A percentile compares a stretch with the other conserved stretches of the same genome.
Evolutionary conservation across 257 asterid species (phyloP).

Genomic region (Solanum tarapatanum): DNA sequence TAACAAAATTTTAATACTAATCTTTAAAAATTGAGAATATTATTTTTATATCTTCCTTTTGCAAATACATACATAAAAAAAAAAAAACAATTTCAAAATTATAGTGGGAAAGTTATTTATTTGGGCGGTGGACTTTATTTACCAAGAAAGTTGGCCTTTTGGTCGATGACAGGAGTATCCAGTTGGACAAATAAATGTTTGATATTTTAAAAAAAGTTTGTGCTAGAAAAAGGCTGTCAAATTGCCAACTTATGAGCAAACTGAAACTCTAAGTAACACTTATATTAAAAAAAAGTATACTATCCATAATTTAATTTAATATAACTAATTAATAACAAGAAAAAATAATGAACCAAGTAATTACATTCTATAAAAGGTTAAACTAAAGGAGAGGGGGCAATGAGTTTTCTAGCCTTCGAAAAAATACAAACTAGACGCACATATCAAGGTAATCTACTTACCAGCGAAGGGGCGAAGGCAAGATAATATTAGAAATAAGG

Average conservation of each 20-base stretch:
- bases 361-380: too few species aligned
- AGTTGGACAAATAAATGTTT: background rate
- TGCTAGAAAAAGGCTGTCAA: background rate
- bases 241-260: background rate
- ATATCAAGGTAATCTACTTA: too few species aligned
- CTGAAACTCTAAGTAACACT: background rate
- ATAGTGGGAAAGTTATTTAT: background rate
- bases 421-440: too few species aligned
- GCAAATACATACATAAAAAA: background rate
- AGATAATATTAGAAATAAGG: background rate
- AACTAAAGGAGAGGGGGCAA: too few species aligned
- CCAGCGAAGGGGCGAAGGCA: too few species aligned
- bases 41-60: background rate
- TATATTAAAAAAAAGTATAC: background rate
- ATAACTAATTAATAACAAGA: too few species aligned
- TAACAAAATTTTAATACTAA: background rate
- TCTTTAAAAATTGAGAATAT: background rate
- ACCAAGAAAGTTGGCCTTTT: background rate
- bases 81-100: background rate
- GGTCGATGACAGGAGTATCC: background rate
- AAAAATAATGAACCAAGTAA: too few species aligned
- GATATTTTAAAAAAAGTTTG: background rate
- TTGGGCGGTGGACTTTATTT: background rate
- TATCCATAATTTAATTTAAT: background rate
- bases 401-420: too few species aligned